These are phyloP conservation scores for Drechslerella coelobrocha DNA, from an alignment of 2,329 filamentous ascomycete genomes.

Conservation along the genomic window DNA sequence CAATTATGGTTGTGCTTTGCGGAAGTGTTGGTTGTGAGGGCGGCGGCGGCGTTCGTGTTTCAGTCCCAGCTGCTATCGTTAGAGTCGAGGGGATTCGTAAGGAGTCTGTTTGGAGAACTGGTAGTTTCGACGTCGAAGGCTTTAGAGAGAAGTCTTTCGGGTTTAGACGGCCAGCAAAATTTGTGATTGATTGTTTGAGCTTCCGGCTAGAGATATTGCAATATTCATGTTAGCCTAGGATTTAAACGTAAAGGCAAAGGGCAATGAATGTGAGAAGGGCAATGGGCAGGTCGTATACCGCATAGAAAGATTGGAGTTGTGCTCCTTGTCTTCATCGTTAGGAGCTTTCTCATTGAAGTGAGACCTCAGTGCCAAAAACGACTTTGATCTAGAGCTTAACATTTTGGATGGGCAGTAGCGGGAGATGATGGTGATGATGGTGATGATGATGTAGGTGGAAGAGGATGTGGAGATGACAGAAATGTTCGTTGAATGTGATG, in stretches of 20 bases:
- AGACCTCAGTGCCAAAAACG: neutral
- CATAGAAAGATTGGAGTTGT: neutral
- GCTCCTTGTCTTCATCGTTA: neutral
- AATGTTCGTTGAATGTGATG: too few relatives aligned
- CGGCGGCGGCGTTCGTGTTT: too few relatives aligned
- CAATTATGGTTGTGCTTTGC: too few relatives aligned
- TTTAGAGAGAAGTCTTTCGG: slow-evolving; percentile 3
- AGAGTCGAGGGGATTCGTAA: too few relatives aligned
- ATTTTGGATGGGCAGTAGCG: neutral
- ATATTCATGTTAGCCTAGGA: slow-evolving; percentile 1
- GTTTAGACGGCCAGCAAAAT: slow-evolving; percentile 10
- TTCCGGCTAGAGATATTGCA: slow-evolving; percentile 8
- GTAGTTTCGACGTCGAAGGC: neutral
- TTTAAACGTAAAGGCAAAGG: neutral
- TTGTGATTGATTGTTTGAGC: slow-evolving; percentile 31
- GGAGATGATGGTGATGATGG: neutral
- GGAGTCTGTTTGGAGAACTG: too few relatives aligned
- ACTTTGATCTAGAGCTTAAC: neutral
- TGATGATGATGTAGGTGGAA: neutral
- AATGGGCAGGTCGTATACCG: neutral
- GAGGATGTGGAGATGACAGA: neutral
- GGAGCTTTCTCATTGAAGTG: neutral
- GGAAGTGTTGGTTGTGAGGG: too few relatives aligned
- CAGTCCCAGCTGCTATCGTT: too few relatives aligned
- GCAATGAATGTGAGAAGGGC: neutral